phyloP scores from a whole-genome alignment of 768 basidiomycete species.

The Lentinula sp. region DNA sequence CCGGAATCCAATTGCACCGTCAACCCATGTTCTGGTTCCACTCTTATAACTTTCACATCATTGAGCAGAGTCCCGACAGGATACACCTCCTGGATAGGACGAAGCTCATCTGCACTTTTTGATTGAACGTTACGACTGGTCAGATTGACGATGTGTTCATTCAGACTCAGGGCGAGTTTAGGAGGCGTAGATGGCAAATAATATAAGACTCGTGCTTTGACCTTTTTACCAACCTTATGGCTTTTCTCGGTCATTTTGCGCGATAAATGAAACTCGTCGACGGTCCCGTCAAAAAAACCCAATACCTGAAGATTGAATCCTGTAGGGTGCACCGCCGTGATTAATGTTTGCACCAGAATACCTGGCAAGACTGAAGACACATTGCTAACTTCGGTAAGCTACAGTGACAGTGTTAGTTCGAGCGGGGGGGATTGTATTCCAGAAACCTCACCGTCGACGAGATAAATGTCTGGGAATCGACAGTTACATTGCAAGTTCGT shows the following conservation, averaged over 20 bases:
- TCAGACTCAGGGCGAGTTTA: conserved; percentile 74
- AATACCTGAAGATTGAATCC: conserved; percentile 87
- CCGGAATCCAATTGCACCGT: conserved; percentile 59
- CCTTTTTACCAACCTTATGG: conserved; percentile 63
- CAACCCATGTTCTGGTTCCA: conserved; percentile 81
- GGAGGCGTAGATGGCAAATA: conserved; percentile 72
- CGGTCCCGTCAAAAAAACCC: conserved; percentile 88
- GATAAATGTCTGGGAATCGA: conserved; percentile 42
- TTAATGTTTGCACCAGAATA: conserved; percentile 69
- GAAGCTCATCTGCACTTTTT: conserved; percentile 14
- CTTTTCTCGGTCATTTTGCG: conserved; percentile 32
- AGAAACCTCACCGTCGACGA: conserved; percentile 45
- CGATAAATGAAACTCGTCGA: conserved; percentile 74
- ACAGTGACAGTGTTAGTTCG: neutral
- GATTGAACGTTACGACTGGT: conserved; percentile 25
- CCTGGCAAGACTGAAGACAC: conserved; percentile 85
- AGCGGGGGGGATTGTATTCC: neutral
- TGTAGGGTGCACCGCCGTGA: conserved; percentile 66
- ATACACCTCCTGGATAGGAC: conserved; percentile 46
- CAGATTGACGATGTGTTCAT: conserved; percentile 64
- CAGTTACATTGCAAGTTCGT: conserved; percentile 66
- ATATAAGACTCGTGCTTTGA: conserved; percentile 83
- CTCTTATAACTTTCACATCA: conserved; percentile 61
- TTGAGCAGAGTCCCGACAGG: conserved; percentile 73
- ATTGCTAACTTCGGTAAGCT: conserved; percentile 75